Evolutionary conservation across 805 yeast genomes (phyloP).

Genomic region (Myxozyma geophila): DNA sequence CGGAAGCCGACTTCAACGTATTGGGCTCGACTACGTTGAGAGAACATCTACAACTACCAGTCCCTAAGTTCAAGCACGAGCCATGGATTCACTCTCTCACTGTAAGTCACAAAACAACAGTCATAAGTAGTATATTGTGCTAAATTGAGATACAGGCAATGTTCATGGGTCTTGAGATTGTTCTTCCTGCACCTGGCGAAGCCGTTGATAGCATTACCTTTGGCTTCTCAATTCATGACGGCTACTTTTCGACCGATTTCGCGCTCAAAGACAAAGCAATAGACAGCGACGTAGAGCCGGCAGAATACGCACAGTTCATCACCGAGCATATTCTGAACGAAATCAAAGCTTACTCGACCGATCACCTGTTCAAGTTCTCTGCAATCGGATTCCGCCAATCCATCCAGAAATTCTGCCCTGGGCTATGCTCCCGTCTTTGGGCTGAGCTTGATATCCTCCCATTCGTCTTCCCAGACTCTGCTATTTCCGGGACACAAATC

Average conservation of each 20-base stretch:
- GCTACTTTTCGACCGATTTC: constrained; percentile 35
- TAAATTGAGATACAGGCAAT: constrained; percentile 16
- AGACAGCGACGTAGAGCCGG: not conserved
- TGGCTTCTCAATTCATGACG: constrained; percentile 36
- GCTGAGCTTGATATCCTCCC: constrained; percentile 34
- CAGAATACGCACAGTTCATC: constrained; percentile 17
- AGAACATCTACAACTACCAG: constrained; percentile 14
- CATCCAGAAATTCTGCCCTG: constrained; percentile 25
- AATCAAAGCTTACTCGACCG: constrained; percentile 27
- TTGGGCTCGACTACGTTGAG: constrained; percentile 14
- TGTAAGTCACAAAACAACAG: not conserved
- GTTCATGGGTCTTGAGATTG: constrained; percentile 34
- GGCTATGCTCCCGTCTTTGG: constrained; percentile 32
- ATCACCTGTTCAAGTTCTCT: constrained; percentile 29
- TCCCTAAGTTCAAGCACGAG: constrained; percentile 23
- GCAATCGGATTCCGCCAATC: constrained; percentile 25
- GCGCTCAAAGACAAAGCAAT: constrained; percentile 19
- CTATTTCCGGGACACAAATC: constrained; percentile 1
- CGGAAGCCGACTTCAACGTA: constrained; percentile 19
- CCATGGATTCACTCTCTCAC: constrained; percentile 31
- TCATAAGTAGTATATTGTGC: not conserved
- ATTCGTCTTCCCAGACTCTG: constrained; percentile 23
- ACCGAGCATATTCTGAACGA: constrained; percentile 21
- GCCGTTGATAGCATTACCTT: constrained; percentile 16
- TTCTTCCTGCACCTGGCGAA: constrained; percentile 16